Base-by-base conservation (phyloP, 1,139 yeast species). In the Taphrina populina region DNA sequence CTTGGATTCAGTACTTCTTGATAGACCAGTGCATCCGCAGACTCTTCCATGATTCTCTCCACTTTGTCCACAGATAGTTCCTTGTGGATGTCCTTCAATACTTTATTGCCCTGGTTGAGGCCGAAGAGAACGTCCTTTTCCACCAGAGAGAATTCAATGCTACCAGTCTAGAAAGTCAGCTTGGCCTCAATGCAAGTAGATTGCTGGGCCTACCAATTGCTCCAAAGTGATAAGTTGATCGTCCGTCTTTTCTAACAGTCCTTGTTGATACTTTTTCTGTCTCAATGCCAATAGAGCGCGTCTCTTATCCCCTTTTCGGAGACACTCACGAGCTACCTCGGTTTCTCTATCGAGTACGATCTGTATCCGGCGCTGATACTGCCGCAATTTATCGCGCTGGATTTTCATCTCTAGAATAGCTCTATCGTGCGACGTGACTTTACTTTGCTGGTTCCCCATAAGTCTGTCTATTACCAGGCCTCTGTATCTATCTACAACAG, bases 51-150 rank as follows among this genome's bases (percentile, higher is more conserved):
- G 4, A 92, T 75, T 66, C 76, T 77, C 64, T 88, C 96, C n/a
- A 88, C 84, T 65, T 80, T 80, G 39, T 85, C 92, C 13, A 85
- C 68, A 43, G 81, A 81, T 80, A 88, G 79, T 65, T 90, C 96
- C 56, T 73, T 73, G 69, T 92, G 90, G 59, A 92, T 74, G 62
- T 80, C 81, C 63, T 77, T 81, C 62, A 92, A 75, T 6, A 88
- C 87, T 58, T 76, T 73, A 66, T 84, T 88, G 23, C 97, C 97
- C 62, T 84, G 83, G 62, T 80, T 76, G 44, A 92, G 73, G 0
- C 96, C 96, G 61, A 77, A 79, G 13, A 88, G 64, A 52, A 92
- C 90, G 65, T 88, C 95, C 62, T 82, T 82, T 67, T 90, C 97
- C 34, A 92, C 83, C 60, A 86, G 71, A 64, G 95, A 92, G 71